These are phyloP conservation scores for Aspergillus luchuensis DNA, from an alignment of 2,329 filamentous ascomycete genomes.

Conservation along the genomic window DNA sequence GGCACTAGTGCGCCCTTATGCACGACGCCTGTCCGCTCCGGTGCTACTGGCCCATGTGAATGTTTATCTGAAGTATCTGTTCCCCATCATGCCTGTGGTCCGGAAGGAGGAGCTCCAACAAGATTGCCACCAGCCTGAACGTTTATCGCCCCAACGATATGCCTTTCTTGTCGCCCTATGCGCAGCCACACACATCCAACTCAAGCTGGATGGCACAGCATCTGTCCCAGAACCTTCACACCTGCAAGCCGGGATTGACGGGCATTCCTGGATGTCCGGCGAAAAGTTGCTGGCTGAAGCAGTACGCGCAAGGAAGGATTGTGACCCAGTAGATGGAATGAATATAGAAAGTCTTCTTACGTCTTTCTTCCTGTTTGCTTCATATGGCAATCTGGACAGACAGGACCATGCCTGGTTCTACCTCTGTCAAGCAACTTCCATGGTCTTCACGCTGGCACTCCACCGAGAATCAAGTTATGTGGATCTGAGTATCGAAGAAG, in stretches of 20 bases:
- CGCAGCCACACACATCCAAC: constrained; percentile 49
- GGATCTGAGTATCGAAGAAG: constrained; percentile 52
- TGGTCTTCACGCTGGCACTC: constrained; percentile 51
- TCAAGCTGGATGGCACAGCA: constrained; percentile 40
- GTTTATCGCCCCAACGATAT: constrained; percentile 42
- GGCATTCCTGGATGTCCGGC: constrained; percentile 63
- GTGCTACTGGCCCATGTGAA: constrained; percentile 43
- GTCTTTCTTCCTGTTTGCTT: constrained; percentile 78
- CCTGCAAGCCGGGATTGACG: constrained; percentile 54
- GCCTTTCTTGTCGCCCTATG: constrained; percentile 46
- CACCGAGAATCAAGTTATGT: constrained; percentile 56
- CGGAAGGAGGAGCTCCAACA: constrained; percentile 37
- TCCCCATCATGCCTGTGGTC: constrained; percentile 49
- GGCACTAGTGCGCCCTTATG: constrained; percentile 18
- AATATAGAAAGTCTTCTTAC: constrained; percentile 56
- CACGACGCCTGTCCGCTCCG: constrained; percentile 34
- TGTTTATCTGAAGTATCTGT: constrained; percentile 46
- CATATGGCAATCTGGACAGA: constrained; percentile 69
- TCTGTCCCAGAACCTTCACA: constrained; percentile 26
- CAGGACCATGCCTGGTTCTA: constrained; percentile 80
- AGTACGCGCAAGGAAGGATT: constrained; percentile 49
- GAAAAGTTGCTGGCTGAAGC: constrained; percentile 67
- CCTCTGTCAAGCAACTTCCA: constrained; percentile 73
- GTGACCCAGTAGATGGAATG: constrained; percentile 45
- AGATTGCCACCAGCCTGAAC: constrained; percentile 56